Evolutionary conservation across 805 yeast species (phyloP), one percentile per base, ranked within the genome.

Genomic region (Candida xyloterini): DNA sequence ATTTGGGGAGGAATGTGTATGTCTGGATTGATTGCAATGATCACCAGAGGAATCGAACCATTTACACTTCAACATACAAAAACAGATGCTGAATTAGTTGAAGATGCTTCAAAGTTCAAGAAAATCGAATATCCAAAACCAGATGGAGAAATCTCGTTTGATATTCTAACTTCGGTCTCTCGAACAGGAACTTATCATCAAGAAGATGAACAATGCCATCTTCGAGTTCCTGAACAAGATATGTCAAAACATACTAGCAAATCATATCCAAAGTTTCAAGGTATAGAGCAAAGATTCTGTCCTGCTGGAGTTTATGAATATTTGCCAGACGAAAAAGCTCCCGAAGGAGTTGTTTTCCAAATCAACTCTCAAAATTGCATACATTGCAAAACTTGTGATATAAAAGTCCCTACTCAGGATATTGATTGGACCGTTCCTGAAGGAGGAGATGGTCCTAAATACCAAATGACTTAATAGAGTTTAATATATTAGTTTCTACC

Each of bases 261-360:
- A 10, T 68, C 88, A 18, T 93, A 76, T 65, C 89, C 91, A 10
- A 78, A 73, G 49, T 93, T 68, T 67, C 70, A 85, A 60, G 99
- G 99, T 15, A 72, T 93, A 15, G 99, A 93, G 63, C 81, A 79
- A 56, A 71, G 95, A 46, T 93, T 93, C 70, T 93, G 99, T 57
- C 99, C 99, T 3, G 99, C 99, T 15, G 99, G 99, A 16, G 99
- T 93, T 10, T 93, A 93, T 63, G 99, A 93, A 66, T 93, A 87
- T 56, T 62, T 74, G 15, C 81, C 82, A 47, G 93, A 85, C 58
- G 83, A 76, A 37, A 55, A 57, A 7, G 67, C 72, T 23, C 59
- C 64, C 13, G 51, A 71, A 25, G 93, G 93, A 5, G 93, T 88
- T 13, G 76, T 79, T 56, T 91, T 93, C 66, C 93, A 87, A 62